Base-by-base conservation (phyloP, 768 basidiomycete species). In the Asterophora lycoperdoides region DNA sequence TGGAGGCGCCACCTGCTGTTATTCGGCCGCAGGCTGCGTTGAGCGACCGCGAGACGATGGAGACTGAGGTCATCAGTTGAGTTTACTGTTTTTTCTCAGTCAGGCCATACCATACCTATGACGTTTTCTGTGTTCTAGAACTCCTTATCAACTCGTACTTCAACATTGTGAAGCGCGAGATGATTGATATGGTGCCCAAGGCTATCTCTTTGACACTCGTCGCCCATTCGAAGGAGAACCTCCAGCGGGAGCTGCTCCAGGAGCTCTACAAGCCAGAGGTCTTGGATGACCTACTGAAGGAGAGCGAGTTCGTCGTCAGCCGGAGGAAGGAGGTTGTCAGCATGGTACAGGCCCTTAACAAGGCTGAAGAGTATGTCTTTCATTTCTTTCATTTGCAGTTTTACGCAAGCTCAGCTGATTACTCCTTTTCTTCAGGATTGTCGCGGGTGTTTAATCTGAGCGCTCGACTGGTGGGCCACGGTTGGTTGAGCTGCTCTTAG, bases 151-250 rank as follows among this genome's bases (percentile, higher is more conserved):
- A 89, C 65, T 96, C 93, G 4, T 97, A 97, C 69, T 97, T 89
- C 78, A 93, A 96, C 71, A 93, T 97, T 56, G 92, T 97, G 47
- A 98, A 99, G 73, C 86, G 94, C 50, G 95, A 97, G 70, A 93
- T 98, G 89, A 98, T 98, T 60, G 95, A 98, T 69, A 96, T 96
- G 93, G 90, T 98, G 19, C 95, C 95, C 7, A 99, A 99, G 68
- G 91, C 91, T 14, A 92, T 96, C 64, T 83, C 88, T 8, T 72
- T 89, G 55, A 97, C 91, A 13, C 81, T 98, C 30, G 95, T 99
- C 42, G 87, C 83, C 63, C 84, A 84, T 67, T 85, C 94, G 51
- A 97, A 96, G 69, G 96, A 98, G 70, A 83, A 90, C 65, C 73
- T 99, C 51, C 96, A 99, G 72, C 79, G 85, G 52, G 94, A 96